Base-by-base conservation (phyloP, 2,329 filamentous ascomycete species). In the Endoconidiophora polonica region DNA sequence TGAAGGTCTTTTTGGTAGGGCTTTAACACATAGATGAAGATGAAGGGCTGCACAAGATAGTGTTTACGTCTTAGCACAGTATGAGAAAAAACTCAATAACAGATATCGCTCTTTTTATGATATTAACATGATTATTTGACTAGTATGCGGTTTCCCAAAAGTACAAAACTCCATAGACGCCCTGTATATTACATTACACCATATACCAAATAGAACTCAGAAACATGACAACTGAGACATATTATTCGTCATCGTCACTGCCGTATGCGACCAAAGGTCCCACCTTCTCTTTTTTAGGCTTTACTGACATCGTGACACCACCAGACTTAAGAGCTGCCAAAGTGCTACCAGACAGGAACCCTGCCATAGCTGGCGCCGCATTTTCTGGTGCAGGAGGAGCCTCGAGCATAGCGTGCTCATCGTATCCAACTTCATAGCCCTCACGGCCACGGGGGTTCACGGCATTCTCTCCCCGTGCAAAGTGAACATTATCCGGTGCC, bases 401-500 rank as follows among this genome's bases (percentile, higher is more conserved):
- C 43, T 48, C 46, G 12, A 46, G 33, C 47, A 38, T 23, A 39
- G 24, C 14, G 12, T 29, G 23, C 12, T 61, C 59, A 55, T 65
- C 65, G 44, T 79, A 70, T 59, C 83, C 79, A 24, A 80, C 63
- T 55, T 82, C 79, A 52, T 76, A 71, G 0, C 77, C 78, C 44
- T 74, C 64, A 37, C 75, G 65, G 1, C 75, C 76, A 2, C 67
- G 59, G 0, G 75, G 74, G 57, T 79, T 79, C 26, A 80, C 74
- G 0, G 77, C 76, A 55, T 79, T 78, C 57, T 78, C 76, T 36
- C 88, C 86, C 44, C 84, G 74, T 0, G 87, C 85, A 65, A 88
- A 94, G 75, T 93, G 94, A 23, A 98, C 79, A 55, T 91, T 83
- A 61, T 98, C 91, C 0, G 90, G 88, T 1, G 88, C 88, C 59